Evolutionary conservation across 2,329 filamentous ascomycete genomes (phyloP).

Genomic region (Beauveria sp.): DNA sequence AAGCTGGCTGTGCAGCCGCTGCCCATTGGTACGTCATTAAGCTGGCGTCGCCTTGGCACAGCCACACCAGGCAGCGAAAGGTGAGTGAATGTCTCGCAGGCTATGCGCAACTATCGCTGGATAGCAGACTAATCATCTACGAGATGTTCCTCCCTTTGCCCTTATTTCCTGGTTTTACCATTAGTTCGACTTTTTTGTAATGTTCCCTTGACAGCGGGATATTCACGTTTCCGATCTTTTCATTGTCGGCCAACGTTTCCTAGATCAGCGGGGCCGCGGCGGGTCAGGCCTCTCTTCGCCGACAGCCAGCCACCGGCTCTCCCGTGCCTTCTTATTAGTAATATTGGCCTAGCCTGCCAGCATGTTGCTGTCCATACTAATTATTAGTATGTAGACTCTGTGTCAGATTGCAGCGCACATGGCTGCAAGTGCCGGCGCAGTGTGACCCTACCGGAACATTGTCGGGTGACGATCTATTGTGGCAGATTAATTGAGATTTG

Average conservation of each 20-base stretch:
- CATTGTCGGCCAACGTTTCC: neutral
- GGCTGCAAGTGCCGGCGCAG: neutral
- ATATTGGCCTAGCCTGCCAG: neutral
- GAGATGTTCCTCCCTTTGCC: neutral
- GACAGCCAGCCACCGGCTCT: neutral
- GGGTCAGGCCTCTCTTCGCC: constrained; percentile 1
- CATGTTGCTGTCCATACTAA: neutral
- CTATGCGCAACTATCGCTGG: neutral
- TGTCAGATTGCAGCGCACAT: neutral
- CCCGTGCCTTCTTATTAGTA: neutral
- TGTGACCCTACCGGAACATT: neutral
- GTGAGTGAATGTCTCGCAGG: neutral
- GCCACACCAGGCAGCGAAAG: constrained; percentile 1
- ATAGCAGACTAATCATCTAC: neutral
- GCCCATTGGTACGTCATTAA: constrained; percentile 9
- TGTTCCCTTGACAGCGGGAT: too few relatives aligned
- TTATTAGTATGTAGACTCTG: neutral
- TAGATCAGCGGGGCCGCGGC: constrained; percentile 5
- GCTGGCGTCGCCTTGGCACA: constrained; percentile 9
- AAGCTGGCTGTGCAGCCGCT: neutral
- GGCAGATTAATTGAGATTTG: neutral
- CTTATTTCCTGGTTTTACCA: neutral
- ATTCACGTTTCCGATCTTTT: neutral
- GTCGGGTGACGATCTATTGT: neutral
- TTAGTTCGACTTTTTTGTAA: too few relatives aligned